These are phyloP conservation scores for Podospora pseudocomata DNA, from an alignment of 495 filamentous ascomycete species.

Conservation along the genomic window DNA sequence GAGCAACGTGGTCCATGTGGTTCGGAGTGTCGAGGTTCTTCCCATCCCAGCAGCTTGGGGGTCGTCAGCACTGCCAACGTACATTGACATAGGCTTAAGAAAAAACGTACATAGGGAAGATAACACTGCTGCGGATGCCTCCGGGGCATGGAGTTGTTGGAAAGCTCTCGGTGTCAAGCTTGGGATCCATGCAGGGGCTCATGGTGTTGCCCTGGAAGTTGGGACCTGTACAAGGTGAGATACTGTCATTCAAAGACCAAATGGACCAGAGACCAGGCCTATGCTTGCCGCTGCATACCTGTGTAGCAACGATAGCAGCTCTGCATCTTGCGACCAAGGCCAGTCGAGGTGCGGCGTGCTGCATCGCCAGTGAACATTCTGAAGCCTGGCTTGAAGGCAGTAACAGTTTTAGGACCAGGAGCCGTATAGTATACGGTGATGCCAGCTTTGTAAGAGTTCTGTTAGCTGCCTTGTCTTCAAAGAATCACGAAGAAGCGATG, in stretches of 20 bases:
- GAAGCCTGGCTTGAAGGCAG: constrained; percentile 54
- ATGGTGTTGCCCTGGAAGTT: constrained; percentile 43
- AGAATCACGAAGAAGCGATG: no score
- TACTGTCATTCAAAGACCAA: no score
- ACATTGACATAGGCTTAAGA: neutral
- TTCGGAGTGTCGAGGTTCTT: constrained; percentile 50
- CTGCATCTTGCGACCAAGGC: constrained; percentile 34
- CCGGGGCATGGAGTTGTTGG: constrained; percentile 38
- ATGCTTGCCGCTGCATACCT: no score
- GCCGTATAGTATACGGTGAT: constrained; percentile 33
- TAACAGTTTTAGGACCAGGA: constrained; percentile 38
- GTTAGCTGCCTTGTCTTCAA: no score
- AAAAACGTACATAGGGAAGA: constrained; percentile 45
- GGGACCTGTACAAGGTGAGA: constrained; percentile 23
- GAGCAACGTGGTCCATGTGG: constrained; percentile 47
- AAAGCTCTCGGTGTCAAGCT: constrained; percentile 40
- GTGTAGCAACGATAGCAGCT: constrained; percentile 48
- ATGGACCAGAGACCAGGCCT: no score
- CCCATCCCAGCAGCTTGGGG: constrained; percentile 50
- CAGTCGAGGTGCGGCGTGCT: constrained; percentile 29
- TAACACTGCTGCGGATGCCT: constrained; percentile 49
- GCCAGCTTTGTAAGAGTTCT: constrained; percentile 1
- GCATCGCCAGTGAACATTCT: constrained; percentile 50
- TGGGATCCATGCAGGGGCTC: constrained; percentile 39
- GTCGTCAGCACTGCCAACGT: neutral